These are phyloP conservation scores for Apiospora malaysiana DNA, from an alignment of 2,329 filamentous ascomycete genomes.

Conservation along the genomic window DNA sequence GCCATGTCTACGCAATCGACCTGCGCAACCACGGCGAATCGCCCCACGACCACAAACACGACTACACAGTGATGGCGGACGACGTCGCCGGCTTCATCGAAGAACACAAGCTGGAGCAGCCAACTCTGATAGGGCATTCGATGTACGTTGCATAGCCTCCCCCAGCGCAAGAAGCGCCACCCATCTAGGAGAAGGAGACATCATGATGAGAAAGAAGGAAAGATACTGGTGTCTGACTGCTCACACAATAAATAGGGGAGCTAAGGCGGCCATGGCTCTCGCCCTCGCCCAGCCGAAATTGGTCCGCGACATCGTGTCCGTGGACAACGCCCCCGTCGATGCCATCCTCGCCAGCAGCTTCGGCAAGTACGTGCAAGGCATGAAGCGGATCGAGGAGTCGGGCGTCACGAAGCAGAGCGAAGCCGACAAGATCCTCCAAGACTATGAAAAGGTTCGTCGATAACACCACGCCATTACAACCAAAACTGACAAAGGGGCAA, in stretches of 20 bases:
- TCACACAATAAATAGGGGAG: slow-evolving; percentile 63
- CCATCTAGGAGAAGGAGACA: neutral
- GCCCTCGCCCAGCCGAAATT: slow-evolving; percentile 73
- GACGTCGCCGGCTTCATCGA: slow-evolving; percentile 82
- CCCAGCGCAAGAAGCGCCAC: neutral
- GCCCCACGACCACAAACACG: slow-evolving; percentile 75
- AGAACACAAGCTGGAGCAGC: slow-evolving; percentile 70
- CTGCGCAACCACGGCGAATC: slow-evolving; percentile 93
- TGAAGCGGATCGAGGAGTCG: slow-evolving; percentile 79
- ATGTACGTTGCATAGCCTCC: slow-evolving; percentile 62
- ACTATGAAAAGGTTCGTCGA: slow-evolving; percentile 69
- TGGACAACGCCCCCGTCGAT: slow-evolving; percentile 92
- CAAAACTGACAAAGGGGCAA: neutral
- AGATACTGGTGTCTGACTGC: neutral
- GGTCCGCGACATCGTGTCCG: slow-evolving; percentile 75
- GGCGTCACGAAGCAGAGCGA: slow-evolving; percentile 73
- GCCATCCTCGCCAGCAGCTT: slow-evolving; percentile 78
- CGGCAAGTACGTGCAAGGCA: slow-evolving; percentile 78
- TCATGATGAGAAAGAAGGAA: neutral
- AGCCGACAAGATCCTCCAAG: slow-evolving; percentile 78
- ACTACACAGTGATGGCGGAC: slow-evolving; percentile 81
- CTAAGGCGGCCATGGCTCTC: slow-evolving; percentile 89
- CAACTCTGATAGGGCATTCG: slow-evolving; percentile 88
- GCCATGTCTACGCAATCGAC: slow-evolving; percentile 87
- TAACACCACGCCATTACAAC: neutral